A percentile compares a stretch with the other conserved stretches of the same genome.
phyloP scores from a whole-genome alignment of 202 grass and related monocot species.

The Bolboschoenoplectus hybrid region DNA sequence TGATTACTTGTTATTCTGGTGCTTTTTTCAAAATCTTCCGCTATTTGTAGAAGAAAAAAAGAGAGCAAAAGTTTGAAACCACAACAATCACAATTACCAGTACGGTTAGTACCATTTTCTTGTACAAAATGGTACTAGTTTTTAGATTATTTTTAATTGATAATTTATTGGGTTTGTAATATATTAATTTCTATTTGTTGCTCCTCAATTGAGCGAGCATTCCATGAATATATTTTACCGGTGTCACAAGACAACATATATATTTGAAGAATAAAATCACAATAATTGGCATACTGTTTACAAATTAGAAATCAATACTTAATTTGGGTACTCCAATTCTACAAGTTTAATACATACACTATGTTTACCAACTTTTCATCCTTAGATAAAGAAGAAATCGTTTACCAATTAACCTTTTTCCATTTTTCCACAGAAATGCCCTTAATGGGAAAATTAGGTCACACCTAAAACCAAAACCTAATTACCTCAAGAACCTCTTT shows the following conservation, averaged over 20 bases:
- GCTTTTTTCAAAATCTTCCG: not conserved
- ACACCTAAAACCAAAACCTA: slow-evolving; percentile 40
- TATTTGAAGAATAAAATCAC: too few relatives aligned
- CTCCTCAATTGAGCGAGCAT: too few relatives aligned
- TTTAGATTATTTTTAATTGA: too few relatives aligned
- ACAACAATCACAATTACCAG: not conserved
- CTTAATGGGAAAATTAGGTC: slow-evolving; percentile 45
- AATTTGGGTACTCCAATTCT: too few relatives aligned
- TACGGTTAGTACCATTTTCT: not conserved
- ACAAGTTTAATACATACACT: too few relatives aligned
- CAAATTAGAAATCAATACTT: too few relatives aligned
- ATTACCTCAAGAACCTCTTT: not conserved
- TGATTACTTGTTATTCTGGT: not conserved
- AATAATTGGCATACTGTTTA: too few relatives aligned
- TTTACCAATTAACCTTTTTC: slow-evolving; percentile 30
- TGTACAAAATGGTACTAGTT: not conserved
- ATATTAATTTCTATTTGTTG: too few relatives aligned
- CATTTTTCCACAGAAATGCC: slow-evolving; percentile 22
- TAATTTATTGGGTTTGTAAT: too few relatives aligned
- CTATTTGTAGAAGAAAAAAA: not conserved
- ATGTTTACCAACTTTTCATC: not conserved
- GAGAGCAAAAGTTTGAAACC: not conserved
- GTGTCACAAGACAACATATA: too few relatives aligned
- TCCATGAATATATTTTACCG: too few relatives aligned
- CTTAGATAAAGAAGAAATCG: not conserved